Base-by-base conservation (phyloP, 75 land plant genomes). In the Isoetes taiwanensis region DNA sequence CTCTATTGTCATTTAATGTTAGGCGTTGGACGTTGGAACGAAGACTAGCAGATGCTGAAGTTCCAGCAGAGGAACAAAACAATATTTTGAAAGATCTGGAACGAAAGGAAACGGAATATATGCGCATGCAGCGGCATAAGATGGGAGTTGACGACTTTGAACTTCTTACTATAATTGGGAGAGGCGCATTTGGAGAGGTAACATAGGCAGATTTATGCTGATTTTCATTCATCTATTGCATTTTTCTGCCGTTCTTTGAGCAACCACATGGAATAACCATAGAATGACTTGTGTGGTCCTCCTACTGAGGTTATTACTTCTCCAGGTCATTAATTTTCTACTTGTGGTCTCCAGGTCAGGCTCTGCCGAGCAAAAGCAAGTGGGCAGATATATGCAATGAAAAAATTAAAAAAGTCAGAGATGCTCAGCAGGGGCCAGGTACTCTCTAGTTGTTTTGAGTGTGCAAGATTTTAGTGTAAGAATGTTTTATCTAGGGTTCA, bases 361-460 rank as follows among this genome's bases (percentile, higher is more conserved):
- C 70, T 86, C 26, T 86, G 93, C 59, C 80, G 93, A 61, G 81
- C 72, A 30, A 86, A 80, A 69, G 56, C 57, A 56, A 78, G 81
- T 2, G 88, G 87, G 30, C 75, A 86, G 38, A 78, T 86, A 17
- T 86, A 67, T 76, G 93, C 93, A 21, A 83, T 86, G 93, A 86
- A 86, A 71, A 86, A 83, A 64, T 53, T 86, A 66, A 86, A 86
- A 74, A 86, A 86, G 62, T 77, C 93, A 11, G 93, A 86, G 39
- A 86, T 86, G 93, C 83, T 86, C 56, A 80, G 75, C 43, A 80
- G 87, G 34, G 93, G 93, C 30, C 93, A 86, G 93, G 83, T 86
- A 48, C 43, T 10, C 59, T 33, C 17, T 17, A 27, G 19, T 59
- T 25, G 34, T 19, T 24, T 1, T 6, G 10, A 21, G 16, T 21